phyloP scores from a whole-genome alignment of 768 basidiomycete species.

The Infundibulicybe gibba region DNA sequence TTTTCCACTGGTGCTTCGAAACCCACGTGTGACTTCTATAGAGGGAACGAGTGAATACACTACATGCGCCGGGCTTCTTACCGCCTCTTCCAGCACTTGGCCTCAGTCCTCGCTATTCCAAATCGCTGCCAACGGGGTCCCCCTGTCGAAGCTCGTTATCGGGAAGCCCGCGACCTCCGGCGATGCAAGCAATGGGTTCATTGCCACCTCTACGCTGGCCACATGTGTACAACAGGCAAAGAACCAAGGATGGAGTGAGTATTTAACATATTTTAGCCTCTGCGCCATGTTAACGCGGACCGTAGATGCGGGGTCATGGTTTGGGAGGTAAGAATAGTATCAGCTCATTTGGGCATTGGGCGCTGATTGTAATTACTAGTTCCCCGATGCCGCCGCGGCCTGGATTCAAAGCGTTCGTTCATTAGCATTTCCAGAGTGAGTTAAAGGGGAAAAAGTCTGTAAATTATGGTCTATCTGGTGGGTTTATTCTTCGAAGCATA shows the following conservation, averaged over 20 bases:
- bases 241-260: slow-evolving; percentile 51
- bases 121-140: slow-evolving; percentile 45
- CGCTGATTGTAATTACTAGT: slow-evolving; percentile 17
- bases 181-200: slow-evolving; percentile 50
- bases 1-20: neutral
- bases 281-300: neutral
- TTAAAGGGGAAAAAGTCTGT: neutral
- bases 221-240: slow-evolving; percentile 50
- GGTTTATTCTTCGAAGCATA: too few relatives aligned
- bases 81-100: slow-evolving; percentile 45
- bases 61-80: slow-evolving; percentile 49
- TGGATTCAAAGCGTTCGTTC: slow-evolving; percentile 38
- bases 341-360: neutral
- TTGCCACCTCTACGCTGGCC: slow-evolving; percentile 43
- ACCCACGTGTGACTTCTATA: slow-evolving; percentile 11
- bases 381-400: slow-evolving; percentile 32
- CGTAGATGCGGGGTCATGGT: slow-evolving; percentile 25
- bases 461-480: too few relatives aligned
- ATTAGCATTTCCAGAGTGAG: slow-evolving; percentile 29
- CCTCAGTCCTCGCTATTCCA: slow-evolving; percentile 49
- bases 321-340: slow-evolving; percentile 19
- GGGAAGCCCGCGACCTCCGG: slow-evolving; percentile 49
- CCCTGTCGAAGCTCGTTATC: slow-evolving; percentile 56
- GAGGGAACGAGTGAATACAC: slow-evolving; percentile 52
- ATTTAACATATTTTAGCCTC: neutral